phyloP scores from a whole-genome alignment of 495 filamentous ascomycete genomes.

The Aspergillus incahuasiensis region DNA sequence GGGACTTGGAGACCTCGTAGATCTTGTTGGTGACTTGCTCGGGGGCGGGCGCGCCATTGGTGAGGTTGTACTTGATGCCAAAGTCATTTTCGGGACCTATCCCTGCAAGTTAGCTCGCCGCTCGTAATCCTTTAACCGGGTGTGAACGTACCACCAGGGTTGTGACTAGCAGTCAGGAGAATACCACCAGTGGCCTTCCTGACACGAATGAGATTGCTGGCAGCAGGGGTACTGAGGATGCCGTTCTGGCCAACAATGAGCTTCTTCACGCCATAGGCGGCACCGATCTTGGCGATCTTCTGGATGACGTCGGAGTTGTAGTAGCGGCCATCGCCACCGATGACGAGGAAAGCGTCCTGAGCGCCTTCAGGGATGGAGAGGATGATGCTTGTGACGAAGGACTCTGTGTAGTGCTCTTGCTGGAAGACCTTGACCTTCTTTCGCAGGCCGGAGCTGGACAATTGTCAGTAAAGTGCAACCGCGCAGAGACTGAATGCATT shows the following conservation, averaged over 20 bases:
- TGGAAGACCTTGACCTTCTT: constrained; percentile 99
- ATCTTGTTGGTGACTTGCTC: constrained; percentile 98
- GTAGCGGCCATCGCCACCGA: constrained; percentile 95
- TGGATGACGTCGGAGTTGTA: constrained; percentile 96
- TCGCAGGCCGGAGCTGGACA: constrained; percentile 81
- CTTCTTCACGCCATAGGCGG: constrained; percentile 98
- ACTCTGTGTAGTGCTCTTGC: constrained; percentile 88
- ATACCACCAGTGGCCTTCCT: constrained; percentile 94
- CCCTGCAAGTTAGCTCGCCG: background rate
- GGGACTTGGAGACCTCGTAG: constrained; percentile 78
- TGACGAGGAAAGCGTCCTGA: constrained; percentile 84
- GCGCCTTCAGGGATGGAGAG: constrained; percentile 94
- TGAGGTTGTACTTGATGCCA: constrained; percentile 98
- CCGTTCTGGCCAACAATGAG: constrained; percentile 91
- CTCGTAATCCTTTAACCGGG: too few species aligned
- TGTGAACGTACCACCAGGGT: constrained; percentile 76
- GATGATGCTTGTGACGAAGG: constrained; percentile 89
- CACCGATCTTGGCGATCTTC: constrained; percentile 93
- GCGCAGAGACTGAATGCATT: constrained; percentile 1
- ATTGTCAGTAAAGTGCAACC: background rate
- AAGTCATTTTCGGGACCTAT: constrained; percentile 90
- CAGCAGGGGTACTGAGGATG: constrained; percentile 92
- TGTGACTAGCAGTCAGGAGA: constrained; percentile 93
- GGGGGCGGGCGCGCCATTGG: constrained; percentile 92
- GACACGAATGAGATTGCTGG: constrained; percentile 91